These are phyloP conservation scores for Coccomyxa subellipsoidea DNA, from an alignment of 163 green algal genomes.

Conservation along the genomic window DNA sequence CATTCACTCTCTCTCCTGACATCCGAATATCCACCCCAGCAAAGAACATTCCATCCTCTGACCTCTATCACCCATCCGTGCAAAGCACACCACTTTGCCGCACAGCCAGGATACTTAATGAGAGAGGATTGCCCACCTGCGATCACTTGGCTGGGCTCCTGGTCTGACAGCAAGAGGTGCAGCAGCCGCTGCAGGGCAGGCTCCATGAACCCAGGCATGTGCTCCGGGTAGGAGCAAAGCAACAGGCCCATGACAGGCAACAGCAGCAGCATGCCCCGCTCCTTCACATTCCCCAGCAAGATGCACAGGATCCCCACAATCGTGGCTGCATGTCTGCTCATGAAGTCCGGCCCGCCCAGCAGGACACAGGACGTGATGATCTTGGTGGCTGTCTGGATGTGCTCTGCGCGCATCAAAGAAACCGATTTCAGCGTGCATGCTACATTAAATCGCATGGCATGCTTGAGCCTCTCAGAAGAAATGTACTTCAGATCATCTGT, in stretches of 20 bases:
- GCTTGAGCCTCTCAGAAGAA: too few relatives aligned
- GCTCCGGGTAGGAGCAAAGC: slow-evolving; percentile 29
- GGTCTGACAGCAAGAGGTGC: slow-evolving; percentile 28
- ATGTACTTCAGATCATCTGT: not conserved
- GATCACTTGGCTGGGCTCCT: slow-evolving; percentile 39
- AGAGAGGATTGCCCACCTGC: slow-evolving; percentile 32
- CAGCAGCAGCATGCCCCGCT: slow-evolving; percentile 48
- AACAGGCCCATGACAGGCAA: slow-evolving; percentile 39
- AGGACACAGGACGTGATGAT: slow-evolving; percentile 63
- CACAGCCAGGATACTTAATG: too few relatives aligned
- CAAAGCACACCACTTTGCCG: too few relatives aligned
- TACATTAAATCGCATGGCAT: too few relatives aligned
- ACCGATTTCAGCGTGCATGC: not conserved
- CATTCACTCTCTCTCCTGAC: too few relatives aligned
- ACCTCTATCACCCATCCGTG: too few relatives aligned
- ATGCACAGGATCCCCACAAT: slow-evolving; percentile 33
- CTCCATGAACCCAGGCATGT: slow-evolving; percentile 30
- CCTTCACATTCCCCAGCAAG: slow-evolving; percentile 38
- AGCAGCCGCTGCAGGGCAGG: slow-evolving; percentile 34
- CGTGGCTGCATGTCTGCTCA: slow-evolving; percentile 38
- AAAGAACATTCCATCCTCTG: too few relatives aligned
- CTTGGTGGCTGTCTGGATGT: slow-evolving; percentile 45
- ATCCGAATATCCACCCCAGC: too few relatives aligned
- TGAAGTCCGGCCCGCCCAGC: slow-evolving; percentile 48
- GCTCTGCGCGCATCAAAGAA: slow-evolving; percentile 32